Evolutionary conservation across 2,329 filamentous ascomycete species (phyloP), one percentile per base, ranked within the genome.

Genomic region (Pseudocercospora eumusae): DNA sequence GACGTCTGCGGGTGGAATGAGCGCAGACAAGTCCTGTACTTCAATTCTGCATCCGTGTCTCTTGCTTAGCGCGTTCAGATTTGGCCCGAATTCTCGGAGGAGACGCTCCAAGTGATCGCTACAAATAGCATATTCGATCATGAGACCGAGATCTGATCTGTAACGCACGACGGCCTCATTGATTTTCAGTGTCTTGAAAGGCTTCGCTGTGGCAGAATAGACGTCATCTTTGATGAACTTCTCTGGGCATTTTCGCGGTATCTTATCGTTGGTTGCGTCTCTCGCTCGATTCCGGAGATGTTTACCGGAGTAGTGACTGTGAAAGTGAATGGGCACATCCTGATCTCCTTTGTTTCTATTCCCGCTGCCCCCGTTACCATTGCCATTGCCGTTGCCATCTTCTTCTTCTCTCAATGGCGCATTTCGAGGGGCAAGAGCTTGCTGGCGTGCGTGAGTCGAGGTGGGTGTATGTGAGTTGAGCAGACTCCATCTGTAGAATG

Each of bases 401-500:
- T 18, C 6, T 8, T 18, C 6, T 18, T 40, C 15, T 18, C 36
- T 13, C 36, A 40, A n/a, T 18, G 36, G 36, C 15, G 36, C 36
- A 40, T 6, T n/a, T 4, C n/a, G 36, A 8, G 36, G n/a, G 13
- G 36, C 36, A 40, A 40, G 3, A 40, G n/a, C 36, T 6, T 40
- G 15, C 15, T 40, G 36, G 4, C n/a, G 15, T 18, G 15, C 36
- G 7, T 4, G 20, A 11, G 44, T 49, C 23, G 27, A 6, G 15
- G 28, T 7, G 1, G 52, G 40, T 33, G 62, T 61, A 28, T 64
- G 55, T 21, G 61, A 42, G 25, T 40, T 65, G 52, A 74, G 66
- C 61, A 76, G 59, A 59, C 66, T 77, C 79, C 77, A 81, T 68
- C 71, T 72, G 69, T 79, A 80, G 66, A 81, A 81, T 56, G 74